Evolutionary conservation across 176 grass and related monocot genomes (phyloP).

Genomic region (Puccinellia tenuiflora): DNA sequence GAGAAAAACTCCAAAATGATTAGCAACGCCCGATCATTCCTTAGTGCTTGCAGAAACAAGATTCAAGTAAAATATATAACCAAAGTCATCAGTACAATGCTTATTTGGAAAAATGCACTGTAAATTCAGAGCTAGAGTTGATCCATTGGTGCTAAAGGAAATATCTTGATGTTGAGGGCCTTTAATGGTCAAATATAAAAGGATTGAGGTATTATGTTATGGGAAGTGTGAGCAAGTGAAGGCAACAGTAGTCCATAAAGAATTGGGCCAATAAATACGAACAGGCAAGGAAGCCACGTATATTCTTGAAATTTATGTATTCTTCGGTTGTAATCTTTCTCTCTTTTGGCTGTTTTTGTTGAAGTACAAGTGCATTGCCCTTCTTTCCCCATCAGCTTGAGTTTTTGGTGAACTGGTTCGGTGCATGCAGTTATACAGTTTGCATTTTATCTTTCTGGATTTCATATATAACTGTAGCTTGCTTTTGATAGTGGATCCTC

Average conservation of each 20-base stretch:
- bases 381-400: too few species aligned
- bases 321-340: background rate
- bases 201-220: background rate
- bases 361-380: too few species aligned
- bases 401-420: too few species aligned
- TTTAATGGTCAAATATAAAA: background rate
- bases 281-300: background rate
- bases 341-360: background rate
- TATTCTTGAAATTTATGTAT: background rate
- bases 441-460: background rate
- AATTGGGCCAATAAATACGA: background rate
- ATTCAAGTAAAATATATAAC: background rate
- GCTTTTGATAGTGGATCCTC: background rate
- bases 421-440: too few species aligned
- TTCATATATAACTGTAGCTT: background rate
- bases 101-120: background rate
- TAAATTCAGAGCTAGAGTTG: background rate
- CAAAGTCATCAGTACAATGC: background rate
- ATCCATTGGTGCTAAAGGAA: background rate
- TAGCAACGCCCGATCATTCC: background rate
- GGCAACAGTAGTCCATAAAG: background rate
- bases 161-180: background rate
- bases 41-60: slow-evolving; percentile 21
- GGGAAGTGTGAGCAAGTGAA: background rate
- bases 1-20: slow-evolving; percentile 29